phyloP scores from a whole-genome alignment of 2,329 filamentous ascomycete species.

The Coniochaeta hoffmannii region DNA sequence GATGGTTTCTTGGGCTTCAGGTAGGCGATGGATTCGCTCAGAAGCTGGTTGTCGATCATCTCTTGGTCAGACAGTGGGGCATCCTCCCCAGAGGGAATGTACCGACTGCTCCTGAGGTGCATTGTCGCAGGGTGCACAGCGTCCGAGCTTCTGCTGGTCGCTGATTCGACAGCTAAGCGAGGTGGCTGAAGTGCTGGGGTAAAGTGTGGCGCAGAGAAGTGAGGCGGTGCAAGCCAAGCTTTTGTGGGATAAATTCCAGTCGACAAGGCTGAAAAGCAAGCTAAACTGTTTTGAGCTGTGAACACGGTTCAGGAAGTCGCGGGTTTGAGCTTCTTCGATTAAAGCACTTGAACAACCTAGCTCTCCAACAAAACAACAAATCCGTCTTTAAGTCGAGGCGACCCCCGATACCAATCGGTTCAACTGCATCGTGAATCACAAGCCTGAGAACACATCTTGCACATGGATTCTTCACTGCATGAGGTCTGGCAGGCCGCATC shows the following conservation, averaged over 20 bases:
- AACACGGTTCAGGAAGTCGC: slow-evolving; percentile 10
- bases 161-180: not conserved
- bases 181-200: not conserved
- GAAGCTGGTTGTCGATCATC: slow-evolving; percentile 4
- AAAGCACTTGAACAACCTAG: not conserved
- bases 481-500: slow-evolving; percentile 92
- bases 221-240: not conserved
- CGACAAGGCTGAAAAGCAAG: not conserved
- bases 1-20: not conserved
- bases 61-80: not conserved
- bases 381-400: not conserved
- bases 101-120: not conserved
- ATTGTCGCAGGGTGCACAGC: not conserved
- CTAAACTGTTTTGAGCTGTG: slow-evolving; percentile 10
- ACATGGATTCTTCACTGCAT: slow-evolving; percentile 75
- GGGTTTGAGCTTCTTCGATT: not conserved
- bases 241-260: not conserved
- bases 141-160: not conserved
- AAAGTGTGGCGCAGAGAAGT: not conserved
- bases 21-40: slow-evolving; percentile 3
- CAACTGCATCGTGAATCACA: not conserved
- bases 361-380: not conserved
- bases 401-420: not conserved
- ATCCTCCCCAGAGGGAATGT: slow-evolving; percentile 2
- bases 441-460: slow-evolving; percentile 16